A percentile compares a stretch with the other conserved stretches of the same genome.
Conservation (phyloP, 1,284 basidiomycete genomes). For the Amylostereum chailletii region DNA sequence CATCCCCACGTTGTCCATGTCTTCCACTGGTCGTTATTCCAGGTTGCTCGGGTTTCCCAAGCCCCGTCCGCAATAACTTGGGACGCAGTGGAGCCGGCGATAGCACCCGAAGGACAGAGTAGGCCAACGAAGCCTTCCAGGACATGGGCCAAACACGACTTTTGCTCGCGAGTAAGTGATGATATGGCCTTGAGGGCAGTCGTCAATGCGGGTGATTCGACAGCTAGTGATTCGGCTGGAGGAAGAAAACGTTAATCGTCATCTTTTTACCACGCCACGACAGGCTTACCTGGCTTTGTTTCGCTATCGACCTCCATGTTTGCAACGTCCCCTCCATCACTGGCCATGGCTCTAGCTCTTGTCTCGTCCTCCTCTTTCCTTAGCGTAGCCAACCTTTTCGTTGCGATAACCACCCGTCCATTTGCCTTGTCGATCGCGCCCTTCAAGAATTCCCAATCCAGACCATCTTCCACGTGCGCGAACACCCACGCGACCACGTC, state of each 20-base stretch:
- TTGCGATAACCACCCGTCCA: conserved; percentile 72
- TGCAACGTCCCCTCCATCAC: conserved; percentile 31
- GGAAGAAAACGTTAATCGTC: conserved; percentile 8
- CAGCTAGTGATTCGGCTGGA: conserved; percentile 38
- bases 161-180: conserved; percentile 67
- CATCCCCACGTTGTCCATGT: conserved; percentile 82
- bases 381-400: conserved; percentile 61
- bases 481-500: conserved; percentile 91
- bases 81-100: conserved; percentile 31
- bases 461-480: conserved; percentile 37
- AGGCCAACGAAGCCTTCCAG: conserved; percentile 65
- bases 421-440: conserved; percentile 84
- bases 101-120: conserved; percentile 36
- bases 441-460: conserved; percentile 78
- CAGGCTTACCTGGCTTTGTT: conserved; percentile 36
- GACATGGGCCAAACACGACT: conserved; percentile 54
- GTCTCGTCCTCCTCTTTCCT: conserved; percentile 84
- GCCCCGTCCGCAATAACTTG: conserved; percentile 48
- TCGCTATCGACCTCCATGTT: conserved; percentile 69
- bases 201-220: conserved; percentile 56
- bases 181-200: conserved; percentile 67
- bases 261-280: not conserved
- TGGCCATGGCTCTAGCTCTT: conserved; percentile 64
- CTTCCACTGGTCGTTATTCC: conserved; percentile 67
- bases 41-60: conserved; percentile 63